Evolutionary conservation across 805 yeast genomes (phyloP), one percentile per base, ranked within the genome.

Genomic region (Candida hispaniensis): DNA sequence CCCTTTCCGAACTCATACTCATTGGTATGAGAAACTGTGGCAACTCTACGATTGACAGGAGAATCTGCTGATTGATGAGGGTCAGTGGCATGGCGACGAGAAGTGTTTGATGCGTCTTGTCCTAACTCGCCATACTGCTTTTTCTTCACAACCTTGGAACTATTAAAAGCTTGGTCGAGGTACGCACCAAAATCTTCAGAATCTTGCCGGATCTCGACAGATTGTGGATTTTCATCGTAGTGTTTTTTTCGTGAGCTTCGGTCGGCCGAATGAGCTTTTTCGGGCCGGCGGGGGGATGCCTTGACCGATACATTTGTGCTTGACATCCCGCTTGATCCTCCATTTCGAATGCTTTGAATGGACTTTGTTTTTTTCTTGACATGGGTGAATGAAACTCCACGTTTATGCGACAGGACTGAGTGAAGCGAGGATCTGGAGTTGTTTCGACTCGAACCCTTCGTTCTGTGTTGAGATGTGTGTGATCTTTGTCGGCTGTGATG

Each of bases 401-500:
- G 42, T 18, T 42, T 42, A 27, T 48, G 48, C n/a, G 52, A 47
- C 5, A 50, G 44, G 4, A 44, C 47, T 14, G 49, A 43, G 14
- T 45, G 41, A 18, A 47, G 33, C 5, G 52, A 48, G 13, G 38
- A 18, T n/a, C 35, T 15, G 1, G 52, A 48, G 12, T 43, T 43
- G 16, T 24, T 38, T 13, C 49, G 41, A 8, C 47, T 48, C 2
- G 40, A 8, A 28, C 6, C 26, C 21, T 13, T 30, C 26, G 12
- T 29, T 14, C 18, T 12, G 17, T 25, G 21, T 11, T 26, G 14
- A 18, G 22, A 21, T 15, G 20, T 25, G 17, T 30, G 38, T 18
- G 27, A 18, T 10, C 25, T 17, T 32, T 25, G 18, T 17, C 38
- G 26, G 26, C 28, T 26, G 20, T 38, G 39, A 2, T 24, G 34